These are phyloP conservation scores for Microdochium paspali DNA, from an alignment of 2,329 filamentous ascomycete species.

Conservation along the genomic window DNA sequence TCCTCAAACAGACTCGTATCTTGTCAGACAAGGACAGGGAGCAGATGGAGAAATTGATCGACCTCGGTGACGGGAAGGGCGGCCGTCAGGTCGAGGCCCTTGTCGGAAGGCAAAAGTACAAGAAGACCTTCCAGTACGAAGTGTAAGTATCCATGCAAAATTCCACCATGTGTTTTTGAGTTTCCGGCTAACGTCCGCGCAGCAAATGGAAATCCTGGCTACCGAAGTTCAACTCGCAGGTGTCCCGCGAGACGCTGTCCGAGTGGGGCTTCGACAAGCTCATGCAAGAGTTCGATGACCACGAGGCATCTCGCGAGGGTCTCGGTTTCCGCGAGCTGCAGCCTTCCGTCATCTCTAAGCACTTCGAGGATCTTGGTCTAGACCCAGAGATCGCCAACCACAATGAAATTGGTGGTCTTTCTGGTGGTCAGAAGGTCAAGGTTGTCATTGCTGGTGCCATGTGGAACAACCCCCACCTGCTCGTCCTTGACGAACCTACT, in stretches of 20 bases:
- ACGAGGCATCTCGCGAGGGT: constrained; percentile 97
- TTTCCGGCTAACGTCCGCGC: constrained; percentile 15
- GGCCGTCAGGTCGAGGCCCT: constrained; percentile 72
- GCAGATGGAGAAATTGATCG: constrained; percentile 86
- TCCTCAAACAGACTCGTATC: constrained; percentile 94
- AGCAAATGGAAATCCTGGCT: constrained; percentile 83
- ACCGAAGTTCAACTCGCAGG: constrained; percentile 86
- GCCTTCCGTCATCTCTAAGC: constrained; percentile 89
- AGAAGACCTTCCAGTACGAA: constrained; percentile 99
- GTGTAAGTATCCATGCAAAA: constrained; percentile 48
- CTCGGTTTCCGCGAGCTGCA: constrained; percentile 91
- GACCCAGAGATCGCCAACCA: constrained; percentile 98
- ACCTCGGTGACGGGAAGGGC: constrained; percentile 75
- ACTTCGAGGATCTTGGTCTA: constrained; percentile 93
- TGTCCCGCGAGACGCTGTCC: constrained; percentile 84
- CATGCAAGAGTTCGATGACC: constrained; percentile 96
- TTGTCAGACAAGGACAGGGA: constrained; percentile 75
- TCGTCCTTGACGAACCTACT: constrained; percentile 96
- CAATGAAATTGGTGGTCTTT: constrained; percentile 93
- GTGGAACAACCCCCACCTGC: constrained; percentile 98
- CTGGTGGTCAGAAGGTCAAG: constrained; percentile 98
- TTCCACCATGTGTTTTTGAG: background rate
- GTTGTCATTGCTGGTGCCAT: constrained; percentile 92
- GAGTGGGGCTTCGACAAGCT: constrained; percentile 87
- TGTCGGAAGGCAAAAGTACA: constrained; percentile 95